A percentile compares a stretch with the other conserved stretches of the same genome.
Conservation (phyloP, 495 filamentous ascomycete genomes). For the Clohesyomyces aquaticus region DNA sequence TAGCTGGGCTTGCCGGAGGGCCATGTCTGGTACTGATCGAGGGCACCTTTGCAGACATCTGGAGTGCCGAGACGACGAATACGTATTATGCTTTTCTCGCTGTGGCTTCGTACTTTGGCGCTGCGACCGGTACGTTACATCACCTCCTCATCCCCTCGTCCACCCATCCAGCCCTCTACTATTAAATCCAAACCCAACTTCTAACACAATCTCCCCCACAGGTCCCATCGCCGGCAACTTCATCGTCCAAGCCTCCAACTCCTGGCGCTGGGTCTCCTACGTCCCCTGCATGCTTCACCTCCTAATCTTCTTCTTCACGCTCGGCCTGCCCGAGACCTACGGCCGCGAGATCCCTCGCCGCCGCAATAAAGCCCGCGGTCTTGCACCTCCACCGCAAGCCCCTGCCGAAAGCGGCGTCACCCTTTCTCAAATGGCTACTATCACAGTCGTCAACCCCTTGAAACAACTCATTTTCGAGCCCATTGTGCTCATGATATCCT, state of each 20-base stretch:
- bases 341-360: slow-evolving; percentile 49
- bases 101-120: slow-evolving; percentile 45
- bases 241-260: slow-evolving; percentile 41
- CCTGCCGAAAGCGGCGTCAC: slow-evolving; percentile 41
- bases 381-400: slow-evolving; percentile 25
- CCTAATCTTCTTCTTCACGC: slow-evolving; percentile 44
- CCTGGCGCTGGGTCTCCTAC: slow-evolving; percentile 52
- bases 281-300: slow-evolving; percentile 45
- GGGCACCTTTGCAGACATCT: slow-evolving; percentile 55
- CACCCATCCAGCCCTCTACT: too few species aligned
- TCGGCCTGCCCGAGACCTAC: slow-evolving; percentile 51
- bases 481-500: slow-evolving; percentile 44
- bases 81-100: slow-evolving; percentile 49
- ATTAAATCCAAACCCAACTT: too few species aligned
- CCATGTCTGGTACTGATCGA: slow-evolving; percentile 52
- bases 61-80: slow-evolving; percentile 44
- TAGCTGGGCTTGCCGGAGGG: slow-evolving; percentile 51
- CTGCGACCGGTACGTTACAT: slow-evolving; percentile 41
- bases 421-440: slow-evolving; percentile 42
- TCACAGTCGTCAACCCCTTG: slow-evolving; percentile 48
- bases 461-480: slow-evolving; percentile 49
- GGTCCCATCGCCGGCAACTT: slow-evolving; percentile 50
- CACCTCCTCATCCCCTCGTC: too few species aligned
- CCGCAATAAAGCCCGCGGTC: slow-evolving; percentile 41
- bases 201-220: slow-evolving; percentile 21